These are phyloP conservation scores for Lindgomyces ingoldianus DNA, from an alignment of 495 filamentous ascomycete species.

Conservation along the genomic window DNA sequence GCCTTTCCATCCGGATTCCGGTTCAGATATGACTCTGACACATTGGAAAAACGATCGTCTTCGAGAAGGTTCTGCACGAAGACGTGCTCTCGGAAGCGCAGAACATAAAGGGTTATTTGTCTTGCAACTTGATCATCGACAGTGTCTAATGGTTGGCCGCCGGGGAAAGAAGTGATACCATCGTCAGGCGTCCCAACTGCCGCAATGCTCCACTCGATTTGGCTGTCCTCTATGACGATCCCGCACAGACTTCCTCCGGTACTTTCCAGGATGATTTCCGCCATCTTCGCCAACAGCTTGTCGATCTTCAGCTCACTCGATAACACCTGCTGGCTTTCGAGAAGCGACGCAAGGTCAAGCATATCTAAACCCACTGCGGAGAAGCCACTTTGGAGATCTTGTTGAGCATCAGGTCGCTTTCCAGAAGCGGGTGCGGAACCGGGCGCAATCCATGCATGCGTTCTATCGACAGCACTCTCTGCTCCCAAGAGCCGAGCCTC, in stretches of 20 bases:
- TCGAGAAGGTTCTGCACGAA: conserved; percentile 80
- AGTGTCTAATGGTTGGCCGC: conserved; percentile 65
- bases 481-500: conserved; percentile 49
- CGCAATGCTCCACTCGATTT: conserved; percentile 72
- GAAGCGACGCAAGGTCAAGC: conserved; percentile 82
- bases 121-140: conserved; percentile 68
- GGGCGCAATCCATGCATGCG: conserved; percentile 61
- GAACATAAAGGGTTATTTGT: conserved; percentile 77
- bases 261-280: conserved; percentile 83
- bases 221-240: conserved; percentile 73
- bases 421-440: conserved; percentile 30
- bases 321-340: conserved; percentile 86
- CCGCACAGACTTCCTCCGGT: conserved; percentile 80
- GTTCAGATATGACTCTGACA: conserved; percentile 67
- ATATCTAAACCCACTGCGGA: conserved; percentile 61
- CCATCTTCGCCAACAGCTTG: conserved; percentile 81
- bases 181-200: conserved; percentile 60
- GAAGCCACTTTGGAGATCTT: conserved; percentile 38
- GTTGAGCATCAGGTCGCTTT: conserved; percentile 46
- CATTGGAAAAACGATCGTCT: conserved; percentile 85
- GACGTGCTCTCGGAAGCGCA: conserved; percentile 79
- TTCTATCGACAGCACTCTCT: conserved; percentile 62
- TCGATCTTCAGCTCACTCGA: conserved; percentile 87
- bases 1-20: conserved; percentile 71
- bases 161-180: conserved; percentile 62